Percentiles rank a stretch among this genome's conserved stretches.
These are phyloP conservation scores for Thuidium tamariscinum DNA, from an alignment of 225 moss, liverwort and hornwort species.

Conservation along the genomic window DNA sequence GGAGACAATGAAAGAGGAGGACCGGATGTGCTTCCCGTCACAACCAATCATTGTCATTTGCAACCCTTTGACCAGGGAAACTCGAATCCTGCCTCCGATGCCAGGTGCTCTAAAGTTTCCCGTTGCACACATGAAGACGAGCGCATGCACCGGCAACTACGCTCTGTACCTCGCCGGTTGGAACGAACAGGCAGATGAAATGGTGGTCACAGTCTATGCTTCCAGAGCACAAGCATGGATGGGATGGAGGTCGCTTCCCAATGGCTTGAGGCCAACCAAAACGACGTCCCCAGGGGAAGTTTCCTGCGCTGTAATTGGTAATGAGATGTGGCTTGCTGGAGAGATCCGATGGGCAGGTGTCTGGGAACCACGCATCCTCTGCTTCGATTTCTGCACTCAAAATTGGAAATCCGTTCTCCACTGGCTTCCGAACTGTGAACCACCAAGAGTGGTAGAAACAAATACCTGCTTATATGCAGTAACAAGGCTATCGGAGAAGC, in stretches of 20 bases:
- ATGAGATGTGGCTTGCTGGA: slow-evolving; percentile 31
- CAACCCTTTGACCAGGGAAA: slow-evolving; percentile 25
- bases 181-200: slow-evolving; percentile 14
- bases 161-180: slow-evolving; percentile 28
- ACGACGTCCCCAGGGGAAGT: not conserved
- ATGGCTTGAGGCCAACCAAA: slow-evolving; percentile 5
- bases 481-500: slow-evolving; percentile 2
- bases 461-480: slow-evolving; percentile 10
- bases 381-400: slow-evolving; percentile 25
- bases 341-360: slow-evolving; percentile 28
- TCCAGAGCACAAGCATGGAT: slow-evolving; percentile 29
- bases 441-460: slow-evolving; percentile 17
- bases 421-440: slow-evolving; percentile 18
- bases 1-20: slow-evolving; percentile 3
- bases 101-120: slow-evolving; percentile 9
- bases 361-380: slow-evolving; percentile 28
- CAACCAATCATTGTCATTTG: slow-evolving; percentile 27
- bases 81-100: slow-evolving; percentile 19
- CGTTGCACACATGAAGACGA: slow-evolving; percentile 24
- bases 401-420: slow-evolving; percentile 18
- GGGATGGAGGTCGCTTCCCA: slow-evolving; percentile 28
- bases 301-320: slow-evolving; percentile 1
- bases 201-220: slow-evolving; percentile 18
- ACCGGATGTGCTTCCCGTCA: slow-evolving; percentile 10
- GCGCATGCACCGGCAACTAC: slow-evolving; percentile 15